Conservation (phyloP, 345 rosid genomes). For the Adansonia digitata region DNA sequence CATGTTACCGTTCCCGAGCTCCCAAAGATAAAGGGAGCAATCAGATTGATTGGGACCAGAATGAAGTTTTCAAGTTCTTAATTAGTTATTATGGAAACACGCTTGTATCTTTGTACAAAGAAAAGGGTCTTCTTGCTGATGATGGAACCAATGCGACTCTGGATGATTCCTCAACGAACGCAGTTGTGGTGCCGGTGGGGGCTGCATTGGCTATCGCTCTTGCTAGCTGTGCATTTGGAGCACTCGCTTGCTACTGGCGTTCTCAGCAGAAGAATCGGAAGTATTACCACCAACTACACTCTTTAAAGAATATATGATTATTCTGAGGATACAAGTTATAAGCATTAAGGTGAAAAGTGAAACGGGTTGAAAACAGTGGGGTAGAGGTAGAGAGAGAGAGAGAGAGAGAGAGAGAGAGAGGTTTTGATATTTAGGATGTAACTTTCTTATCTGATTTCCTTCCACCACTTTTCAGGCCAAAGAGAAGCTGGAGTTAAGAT, state of each 20-base stretch:
- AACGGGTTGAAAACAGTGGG: not conserved
- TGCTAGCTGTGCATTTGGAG: slow-evolving; percentile 97
- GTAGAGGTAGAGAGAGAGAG: not conserved
- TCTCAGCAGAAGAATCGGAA: slow-evolving; percentile 91
- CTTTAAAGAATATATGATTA: slow-evolving; percentile 75
- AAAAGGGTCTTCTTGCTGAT: slow-evolving; percentile 31
- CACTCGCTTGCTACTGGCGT: slow-evolving; percentile 96
- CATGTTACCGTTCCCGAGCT: slow-evolving; percentile 50
- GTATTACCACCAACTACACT: slow-evolving; percentile 80
- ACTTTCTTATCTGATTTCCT: slow-evolving; percentile 41
- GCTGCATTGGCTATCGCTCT: slow-evolving; percentile 96
- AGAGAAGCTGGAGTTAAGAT: slow-evolving; percentile 62
- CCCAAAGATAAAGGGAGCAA: slow-evolving; percentile 15
- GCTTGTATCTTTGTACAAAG: slow-evolving; percentile 63
- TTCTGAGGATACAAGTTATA: slow-evolving; percentile 34
- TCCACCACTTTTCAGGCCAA: slow-evolving; percentile 64
- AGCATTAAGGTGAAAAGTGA: not conserved
- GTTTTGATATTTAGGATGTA: slow-evolving; percentile 20
- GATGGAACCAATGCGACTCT: slow-evolving; percentile 33
- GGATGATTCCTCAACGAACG: slow-evolving; percentile 65
- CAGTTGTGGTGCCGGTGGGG: slow-evolving; percentile 84
- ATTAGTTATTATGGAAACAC: slow-evolving; percentile 57
- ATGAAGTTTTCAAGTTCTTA: slow-evolving; percentile 77
- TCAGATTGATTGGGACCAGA: slow-evolving; percentile 58
- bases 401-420: slow-evolving; percentile 18